Evolutionary conservation across 306 rosid genomes (phyloP).

Genomic region (Urtica urens): DNA sequence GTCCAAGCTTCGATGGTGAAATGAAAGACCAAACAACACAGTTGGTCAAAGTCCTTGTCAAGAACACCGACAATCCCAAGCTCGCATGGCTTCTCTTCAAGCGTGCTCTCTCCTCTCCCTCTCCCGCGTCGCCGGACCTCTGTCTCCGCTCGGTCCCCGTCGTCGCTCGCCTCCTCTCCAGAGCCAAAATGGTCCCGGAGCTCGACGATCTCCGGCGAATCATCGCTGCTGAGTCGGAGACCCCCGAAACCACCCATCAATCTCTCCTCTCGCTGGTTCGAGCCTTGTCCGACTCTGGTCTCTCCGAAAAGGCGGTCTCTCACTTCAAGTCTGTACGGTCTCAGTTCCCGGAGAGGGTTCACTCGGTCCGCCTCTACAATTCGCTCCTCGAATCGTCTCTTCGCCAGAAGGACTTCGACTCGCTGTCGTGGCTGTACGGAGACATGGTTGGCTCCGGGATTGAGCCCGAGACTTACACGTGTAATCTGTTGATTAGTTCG

Average conservation of each 20-base stretch:
- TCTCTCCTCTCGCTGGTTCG: slow-evolving; percentile 35
- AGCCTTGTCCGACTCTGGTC: slow-evolving; percentile 30
- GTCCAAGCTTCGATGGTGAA: no score
- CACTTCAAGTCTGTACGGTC: slow-evolving; percentile 56
- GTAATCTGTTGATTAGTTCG: slow-evolving; percentile 47
- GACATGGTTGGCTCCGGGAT: slow-evolving; percentile 61
- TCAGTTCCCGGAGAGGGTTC: slow-evolving; percentile 39
- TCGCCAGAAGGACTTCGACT: slow-evolving; percentile 25
- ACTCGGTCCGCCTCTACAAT: slow-evolving; percentile 44
- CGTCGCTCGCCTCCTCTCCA: slow-evolving; percentile 47
- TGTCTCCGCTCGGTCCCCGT: slow-evolving; percentile 26
- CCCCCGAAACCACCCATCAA: slow-evolving; percentile 31
- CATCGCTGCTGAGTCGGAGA: slow-evolving; percentile 26
- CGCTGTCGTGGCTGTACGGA: slow-evolving; percentile 47
- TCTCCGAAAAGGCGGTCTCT: slow-evolving; percentile 35
- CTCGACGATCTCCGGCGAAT: slow-evolving; percentile 43
- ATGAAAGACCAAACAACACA: slow-evolving; percentile 30
- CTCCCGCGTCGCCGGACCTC: slow-evolving; percentile 5
- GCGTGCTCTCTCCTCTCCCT: slow-evolving; percentile 43
- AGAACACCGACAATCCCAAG: slow-evolving; percentile 47
- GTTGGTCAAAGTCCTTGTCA: slow-evolving; percentile 32
- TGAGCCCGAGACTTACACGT: slow-evolving; percentile 61
- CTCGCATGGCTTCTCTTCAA: slow-evolving; percentile 78
- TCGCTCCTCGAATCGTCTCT: slow-evolving; percentile 44
- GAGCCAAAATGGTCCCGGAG: slow-evolving; percentile 44